These are phyloP conservation scores for Dendrostoma leiphaemia DNA, from an alignment of 2,329 filamentous ascomycete species.

Conservation along the genomic window DNA sequence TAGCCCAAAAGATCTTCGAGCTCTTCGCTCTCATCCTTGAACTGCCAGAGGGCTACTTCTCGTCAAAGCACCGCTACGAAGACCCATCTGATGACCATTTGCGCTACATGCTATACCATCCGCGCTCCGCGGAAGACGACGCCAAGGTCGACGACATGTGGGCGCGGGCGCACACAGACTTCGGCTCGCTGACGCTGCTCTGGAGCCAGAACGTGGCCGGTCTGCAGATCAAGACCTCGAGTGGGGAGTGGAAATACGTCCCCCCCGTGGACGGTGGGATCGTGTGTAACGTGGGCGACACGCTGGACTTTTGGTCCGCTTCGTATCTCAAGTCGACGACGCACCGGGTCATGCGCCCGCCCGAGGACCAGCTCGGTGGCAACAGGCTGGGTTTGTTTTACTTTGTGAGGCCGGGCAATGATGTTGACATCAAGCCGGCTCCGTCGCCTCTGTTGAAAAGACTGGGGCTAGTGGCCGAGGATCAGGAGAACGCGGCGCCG, in stretches of 20 bases:
- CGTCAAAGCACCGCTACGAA: constrained; percentile 50
- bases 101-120: constrained; percentile 54
- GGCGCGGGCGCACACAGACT: constrained; percentile 44
- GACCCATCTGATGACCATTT: constrained; percentile 52
- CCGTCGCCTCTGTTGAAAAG: constrained; percentile 28
- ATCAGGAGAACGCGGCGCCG: constrained; percentile 21
- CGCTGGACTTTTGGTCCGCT: constrained; percentile 29
- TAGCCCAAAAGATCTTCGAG: constrained; percentile 26
- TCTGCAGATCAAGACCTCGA: constrained; percentile 42
- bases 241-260: constrained; percentile 43
- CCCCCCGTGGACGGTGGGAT: constrained; percentile 42
- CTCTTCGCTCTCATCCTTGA: constrained; percentile 48
- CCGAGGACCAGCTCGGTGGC: constrained; percentile 30
- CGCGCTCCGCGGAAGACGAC: constrained; percentile 40
- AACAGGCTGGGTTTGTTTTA: constrained; percentile 35
- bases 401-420: constrained; percentile 34
- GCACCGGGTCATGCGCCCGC: constrained; percentile 34
- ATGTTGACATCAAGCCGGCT: constrained; percentile 28
- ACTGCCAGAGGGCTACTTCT: constrained; percentile 51
- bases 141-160: constrained; percentile 24
- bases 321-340: constrained; percentile 33
- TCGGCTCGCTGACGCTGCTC: constrained; percentile 51
- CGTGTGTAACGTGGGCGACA: constrained; percentile 40
- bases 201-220: constrained; percentile 54
- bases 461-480: constrained; percentile 25